phyloP scores from a whole-genome alignment of 2,329 filamentous ascomycete genomes.

The Thelonectria blattea region DNA sequence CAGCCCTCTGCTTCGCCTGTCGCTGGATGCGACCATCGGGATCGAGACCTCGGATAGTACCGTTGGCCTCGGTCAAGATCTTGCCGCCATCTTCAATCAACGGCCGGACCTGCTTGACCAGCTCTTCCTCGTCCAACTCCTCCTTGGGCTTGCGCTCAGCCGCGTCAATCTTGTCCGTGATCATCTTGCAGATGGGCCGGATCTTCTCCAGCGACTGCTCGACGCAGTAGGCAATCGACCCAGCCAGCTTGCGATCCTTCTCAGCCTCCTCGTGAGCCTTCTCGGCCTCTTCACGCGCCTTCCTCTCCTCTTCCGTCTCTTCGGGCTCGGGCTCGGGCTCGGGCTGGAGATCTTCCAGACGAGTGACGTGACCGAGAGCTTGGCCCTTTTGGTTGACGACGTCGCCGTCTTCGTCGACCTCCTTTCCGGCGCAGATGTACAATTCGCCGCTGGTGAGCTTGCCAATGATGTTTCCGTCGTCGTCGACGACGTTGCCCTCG shows the following conservation, averaged over 20 bases:
- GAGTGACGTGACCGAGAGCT: slow-evolving; percentile 70
- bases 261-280: slow-evolving; percentile 67
- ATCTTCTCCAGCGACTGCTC: slow-evolving; percentile 83
- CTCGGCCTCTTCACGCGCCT: slow-evolving; percentile 61
- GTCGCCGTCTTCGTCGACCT: slow-evolving; percentile 74
- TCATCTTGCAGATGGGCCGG: slow-evolving; percentile 84
- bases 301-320: slow-evolving; percentile 47
- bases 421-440: slow-evolving; percentile 68
- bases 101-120: slow-evolving; percentile 85
- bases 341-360: slow-evolving; percentile 64
- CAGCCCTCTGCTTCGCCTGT: slow-evolving; percentile 82
- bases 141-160: slow-evolving; percentile 83
- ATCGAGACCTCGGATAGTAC: slow-evolving; percentile 84
- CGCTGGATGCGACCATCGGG: slow-evolving; percentile 85
- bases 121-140: slow-evolving; percentile 86
- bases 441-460: slow-evolving; percentile 73
- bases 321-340: slow-evolving; percentile 55
- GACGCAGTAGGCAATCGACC: slow-evolving; percentile 75
- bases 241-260: slow-evolving; percentile 77
- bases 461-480: slow-evolving; percentile 66
- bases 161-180: slow-evolving; percentile 81
- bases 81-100: slow-evolving; percentile 85
- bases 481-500: slow-evolving; percentile 64
- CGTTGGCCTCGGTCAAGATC: slow-evolving; percentile 86
- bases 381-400: slow-evolving; percentile 72